These are phyloP conservation scores for Eucalyptus pumila DNA, from an alignment of 345 rosid species.

Conservation along the genomic window DNA sequence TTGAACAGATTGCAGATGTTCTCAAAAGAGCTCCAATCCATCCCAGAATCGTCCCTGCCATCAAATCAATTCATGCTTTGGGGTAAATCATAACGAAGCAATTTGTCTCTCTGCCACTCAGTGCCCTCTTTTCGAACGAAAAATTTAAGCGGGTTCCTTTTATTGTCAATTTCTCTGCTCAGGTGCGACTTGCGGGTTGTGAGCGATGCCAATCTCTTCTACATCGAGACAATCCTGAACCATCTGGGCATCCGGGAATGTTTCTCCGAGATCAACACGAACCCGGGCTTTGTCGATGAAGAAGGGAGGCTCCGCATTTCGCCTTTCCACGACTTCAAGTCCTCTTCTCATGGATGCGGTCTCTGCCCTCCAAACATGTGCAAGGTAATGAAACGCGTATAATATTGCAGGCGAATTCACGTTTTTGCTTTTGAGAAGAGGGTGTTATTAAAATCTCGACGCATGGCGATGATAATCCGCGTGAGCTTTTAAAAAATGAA, in stretches of 20 bases:
- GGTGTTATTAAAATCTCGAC: not conserved
- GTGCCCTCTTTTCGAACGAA: not conserved
- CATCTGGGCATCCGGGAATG: slow-evolving; percentile 52
- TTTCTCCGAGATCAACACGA: slow-evolving; percentile 75
- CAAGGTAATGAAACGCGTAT: slow-evolving; percentile 35
- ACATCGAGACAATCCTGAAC: slow-evolving; percentile 57
- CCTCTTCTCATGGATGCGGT: slow-evolving; percentile 51
- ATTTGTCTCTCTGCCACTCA: not conserved
- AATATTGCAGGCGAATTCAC: too few relatives aligned
- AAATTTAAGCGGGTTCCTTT: not conserved
- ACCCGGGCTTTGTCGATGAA: slow-evolving; percentile 52
- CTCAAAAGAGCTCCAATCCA: slow-evolving; percentile 44
- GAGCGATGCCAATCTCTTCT: slow-evolving; percentile 73
- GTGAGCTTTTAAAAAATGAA: not conserved
- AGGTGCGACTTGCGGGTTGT: slow-evolving; percentile 82
- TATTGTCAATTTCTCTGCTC: not conserved
- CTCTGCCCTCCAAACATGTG: slow-evolving; percentile 94
- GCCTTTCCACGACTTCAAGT: slow-evolving; percentile 53
- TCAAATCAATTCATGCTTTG: slow-evolving; percentile 63
- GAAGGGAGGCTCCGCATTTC: slow-evolving; percentile 44
- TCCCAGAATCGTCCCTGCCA: slow-evolving; percentile 55
- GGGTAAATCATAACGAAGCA: slow-evolving; percentile 25
- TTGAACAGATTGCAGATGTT: slow-evolving; percentile 46
- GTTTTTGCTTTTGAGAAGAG: not conserved
- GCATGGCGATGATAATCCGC: not conserved